Base-by-base conservation (phyloP, 805 yeast genomes). In the Candida alai region DNA sequence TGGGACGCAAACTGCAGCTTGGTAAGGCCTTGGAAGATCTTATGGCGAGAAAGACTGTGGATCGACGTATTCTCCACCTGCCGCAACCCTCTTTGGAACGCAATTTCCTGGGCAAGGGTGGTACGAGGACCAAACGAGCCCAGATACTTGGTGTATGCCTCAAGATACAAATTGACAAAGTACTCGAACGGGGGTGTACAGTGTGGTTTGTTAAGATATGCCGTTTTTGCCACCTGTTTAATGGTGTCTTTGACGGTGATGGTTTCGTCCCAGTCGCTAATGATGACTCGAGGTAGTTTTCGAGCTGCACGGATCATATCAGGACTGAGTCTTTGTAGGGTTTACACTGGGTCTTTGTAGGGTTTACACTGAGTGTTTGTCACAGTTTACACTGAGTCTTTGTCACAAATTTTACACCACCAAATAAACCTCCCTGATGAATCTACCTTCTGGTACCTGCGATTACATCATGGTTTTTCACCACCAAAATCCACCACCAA, bases 231-330 rank as follows among this genome's bases (percentile, higher is more conserved):
- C n/a, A 77, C 59, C 4, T 73, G 46, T 17, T 51, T 51, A 19
- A 79, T 69, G 1, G 87, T 78, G 51, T 80, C 86, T 19, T 54
- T 47, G 5, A 47, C 42, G 0, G 86, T 77, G 18, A 76, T 64
- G 0, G 86, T 80, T 27, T 78, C 85, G 49, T 80, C 87, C 79
- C 83, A 80, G 44, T 80, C 87, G 3, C 72, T 53, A 2, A 78
- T 62, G 8, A 78, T 30, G 10, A 35, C 14, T 19, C 32, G 9
- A 9, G 27, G 4, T n/a, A n/a, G n/a, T n/a, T n/a, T n/a, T 24
- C 16, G n/a, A 24, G n/a, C 27, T 8, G 13, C 12, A 24, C 13
- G 12, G 27, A 24, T 5, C n/a, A 13, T n/a, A 24, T 8, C 27
- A 24, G n/a, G n/a, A n/a, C n/a, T n/a, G n/a, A n/a, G n/a, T n/a